Evolutionary conservation across 2,329 filamentous ascomycete species (phyloP).

Genomic region (Verticillium zaregamsianum): DNA sequence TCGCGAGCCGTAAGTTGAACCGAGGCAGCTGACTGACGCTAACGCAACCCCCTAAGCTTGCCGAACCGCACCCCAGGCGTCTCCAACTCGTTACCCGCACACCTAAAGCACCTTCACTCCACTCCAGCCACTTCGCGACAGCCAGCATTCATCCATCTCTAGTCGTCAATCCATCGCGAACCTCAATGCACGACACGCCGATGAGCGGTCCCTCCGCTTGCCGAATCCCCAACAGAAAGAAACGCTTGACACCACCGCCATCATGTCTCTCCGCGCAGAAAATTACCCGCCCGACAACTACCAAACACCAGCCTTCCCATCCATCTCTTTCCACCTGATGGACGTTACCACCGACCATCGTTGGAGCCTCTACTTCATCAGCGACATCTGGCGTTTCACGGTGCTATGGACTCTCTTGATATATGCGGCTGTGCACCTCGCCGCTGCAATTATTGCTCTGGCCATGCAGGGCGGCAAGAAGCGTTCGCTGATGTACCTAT

Average conservation of each 20-base stretch:
- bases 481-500: conserved; percentile 58
- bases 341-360: conserved; percentile 33
- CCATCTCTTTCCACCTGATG: conserved; percentile 70
- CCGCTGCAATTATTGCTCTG: conserved; percentile 67
- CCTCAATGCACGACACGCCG: background rate
- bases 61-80: conserved; percentile 1
- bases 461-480: conserved; percentile 62
- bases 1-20: conserved; percentile 13
- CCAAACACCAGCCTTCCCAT: conserved; percentile 68
- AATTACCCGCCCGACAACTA: conserved; percentile 48
- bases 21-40: conserved; percentile 20
- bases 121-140: conserved; percentile 8
- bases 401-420: conserved; percentile 81
- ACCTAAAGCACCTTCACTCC: conserved; percentile 1
- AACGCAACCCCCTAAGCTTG: conserved; percentile 9
- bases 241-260: background rate
- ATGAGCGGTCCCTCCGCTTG: background rate
- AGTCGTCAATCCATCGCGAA: background rate
- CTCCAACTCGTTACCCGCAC: conserved; percentile 2
- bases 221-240: background rate
- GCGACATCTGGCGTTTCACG: conserved; percentile 84
- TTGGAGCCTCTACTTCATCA: conserved; percentile 65
- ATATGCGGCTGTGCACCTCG: conserved; percentile 70
- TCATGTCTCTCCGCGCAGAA: conserved; percentile 6
- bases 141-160: background rate